Evolutionary conservation across 164 flowering plant genomes (phyloP).

Genomic region (Hamamelis virginiana): DNA sequence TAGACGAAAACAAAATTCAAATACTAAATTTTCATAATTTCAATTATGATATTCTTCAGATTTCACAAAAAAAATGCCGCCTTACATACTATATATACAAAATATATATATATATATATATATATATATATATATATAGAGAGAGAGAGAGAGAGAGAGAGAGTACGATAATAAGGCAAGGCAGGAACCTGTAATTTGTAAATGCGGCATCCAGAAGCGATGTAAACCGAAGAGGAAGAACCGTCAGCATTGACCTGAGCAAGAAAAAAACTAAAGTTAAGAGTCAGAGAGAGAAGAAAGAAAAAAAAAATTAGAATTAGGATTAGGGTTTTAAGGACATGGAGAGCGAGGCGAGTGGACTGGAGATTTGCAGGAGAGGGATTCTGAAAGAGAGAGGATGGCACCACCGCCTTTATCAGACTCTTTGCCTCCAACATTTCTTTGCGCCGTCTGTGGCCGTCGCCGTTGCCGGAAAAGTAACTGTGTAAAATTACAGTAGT

Average conservation of each 20-base stretch:
- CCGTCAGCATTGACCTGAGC: conserved; percentile 43
- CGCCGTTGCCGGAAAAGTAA: conserved; percentile 1
- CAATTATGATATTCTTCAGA: neutral
- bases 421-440: conserved; percentile 51
- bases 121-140: too few relatives aligned
- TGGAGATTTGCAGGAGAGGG: conserved; percentile 64
- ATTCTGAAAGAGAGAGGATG: conserved; percentile 39
- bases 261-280: neutral
- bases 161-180: neutral
- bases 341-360: conserved; percentile 64
- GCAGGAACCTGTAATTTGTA: conserved; percentile 50
- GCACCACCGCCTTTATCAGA: conserved; percentile 46
- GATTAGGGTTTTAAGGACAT: conserved; percentile 29
- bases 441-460: neutral
- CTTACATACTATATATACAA: neutral
- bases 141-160: neutral
- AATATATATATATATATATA: neutral
- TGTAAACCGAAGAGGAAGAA: conserved; percentile 52
- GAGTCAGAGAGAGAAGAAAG: conserved; percentile 4
- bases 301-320: neutral
- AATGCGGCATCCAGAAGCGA: conserved; percentile 67
- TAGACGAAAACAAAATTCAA: too few relatives aligned
- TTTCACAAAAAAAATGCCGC: neutral
- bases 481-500: too few relatives aligned
- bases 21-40: too few relatives aligned